Conservation (phyloP, 2,329 filamentous ascomycete genomes). For the Bipolaris sorokiniana region DNA sequence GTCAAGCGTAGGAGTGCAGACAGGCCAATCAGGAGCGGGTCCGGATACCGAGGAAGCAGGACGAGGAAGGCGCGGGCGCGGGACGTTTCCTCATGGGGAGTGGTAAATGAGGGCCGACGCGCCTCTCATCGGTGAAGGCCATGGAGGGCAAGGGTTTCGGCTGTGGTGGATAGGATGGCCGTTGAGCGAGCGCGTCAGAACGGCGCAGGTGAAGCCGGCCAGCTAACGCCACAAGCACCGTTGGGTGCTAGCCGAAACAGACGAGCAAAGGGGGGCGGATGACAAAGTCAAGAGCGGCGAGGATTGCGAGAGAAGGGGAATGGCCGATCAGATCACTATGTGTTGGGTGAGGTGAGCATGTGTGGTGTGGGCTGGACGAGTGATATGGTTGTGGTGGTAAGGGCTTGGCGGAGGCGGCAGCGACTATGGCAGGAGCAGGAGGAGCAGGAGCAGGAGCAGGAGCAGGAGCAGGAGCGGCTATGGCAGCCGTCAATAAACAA, state of each 20-base stretch:
- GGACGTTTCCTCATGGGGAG: conserved; percentile 12
- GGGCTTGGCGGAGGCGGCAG: not conserved
- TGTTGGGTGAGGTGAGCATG: not conserved
- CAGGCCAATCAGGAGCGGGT: conserved; percentile 5
- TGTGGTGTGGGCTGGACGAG: not conserved
- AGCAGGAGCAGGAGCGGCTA: not conserved
- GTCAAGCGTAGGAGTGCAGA: conserved; percentile 5
- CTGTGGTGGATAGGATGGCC: conserved; percentile 13
- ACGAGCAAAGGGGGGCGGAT: not conserved
- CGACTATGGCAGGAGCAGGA: no score
- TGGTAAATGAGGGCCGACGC: conserved; percentile 9
- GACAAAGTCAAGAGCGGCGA: conserved; percentile 1
- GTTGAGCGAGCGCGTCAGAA: conserved; percentile 15
- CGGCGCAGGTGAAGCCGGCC: conserved; percentile 10
- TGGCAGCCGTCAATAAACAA: not conserved
- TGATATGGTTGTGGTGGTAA: not conserved
- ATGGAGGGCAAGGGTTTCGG: conserved; percentile 6
- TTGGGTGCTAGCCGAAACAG: conserved; percentile 16
- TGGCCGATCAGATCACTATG: not conserved
- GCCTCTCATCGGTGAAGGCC: conserved; percentile 13
- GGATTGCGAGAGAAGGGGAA: not conserved
- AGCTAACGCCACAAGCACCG: conserved; percentile 14
- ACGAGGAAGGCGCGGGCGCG: conserved; percentile 2
- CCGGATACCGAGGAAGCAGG: conserved; percentile 10
- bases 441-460: not conserved